Conservation (phyloP, 371 early-diverging fungal species). For the Cladochytrium tenue region DNA sequence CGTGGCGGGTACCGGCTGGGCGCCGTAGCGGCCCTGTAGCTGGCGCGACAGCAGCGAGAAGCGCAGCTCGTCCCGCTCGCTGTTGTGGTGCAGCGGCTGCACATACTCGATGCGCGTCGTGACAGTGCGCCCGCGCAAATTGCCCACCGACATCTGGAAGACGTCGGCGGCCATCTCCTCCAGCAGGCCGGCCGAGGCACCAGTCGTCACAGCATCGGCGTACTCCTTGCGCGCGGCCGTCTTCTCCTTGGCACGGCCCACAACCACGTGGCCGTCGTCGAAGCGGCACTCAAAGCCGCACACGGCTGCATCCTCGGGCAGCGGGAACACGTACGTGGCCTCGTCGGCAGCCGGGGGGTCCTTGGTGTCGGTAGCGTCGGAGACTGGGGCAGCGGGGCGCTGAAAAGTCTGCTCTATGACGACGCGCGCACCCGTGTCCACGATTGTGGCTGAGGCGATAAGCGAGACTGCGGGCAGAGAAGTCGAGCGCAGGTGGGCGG, state of each 20-base stretch:
- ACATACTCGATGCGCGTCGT: constrained; percentile 46
- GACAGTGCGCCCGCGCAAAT: constrained; percentile 26
- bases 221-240: constrained; percentile 29
- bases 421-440: constrained; percentile 27
- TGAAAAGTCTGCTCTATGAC: constrained; percentile 28
- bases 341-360: constrained; percentile 17
- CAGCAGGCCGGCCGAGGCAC: constrained; percentile 32
- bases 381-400: constrained; percentile 6
- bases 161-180: constrained; percentile 25
- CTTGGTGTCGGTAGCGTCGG: not conserved
- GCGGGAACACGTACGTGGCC: constrained; percentile 39
- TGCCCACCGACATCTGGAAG: constrained; percentile 46
- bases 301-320: constrained; percentile 28
- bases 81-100: constrained; percentile 42
- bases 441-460: constrained; percentile 8
- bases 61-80: constrained; percentile 42
- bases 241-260: constrained; percentile 24
- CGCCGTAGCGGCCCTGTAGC: constrained; percentile 20
- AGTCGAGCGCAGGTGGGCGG: too few relatives aligned
- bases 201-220: constrained; percentile 23
- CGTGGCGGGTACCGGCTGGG: constrained; percentile 2
- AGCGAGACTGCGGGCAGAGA: constrained; percentile 10
- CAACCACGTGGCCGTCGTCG: constrained; percentile 8
- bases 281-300: constrained; percentile 27
- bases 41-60: constrained; percentile 17